These are phyloP conservation scores for Trichoderma sp. DNA, from an alignment of 2,329 filamentous ascomycete species.

Conservation along the genomic window DNA sequence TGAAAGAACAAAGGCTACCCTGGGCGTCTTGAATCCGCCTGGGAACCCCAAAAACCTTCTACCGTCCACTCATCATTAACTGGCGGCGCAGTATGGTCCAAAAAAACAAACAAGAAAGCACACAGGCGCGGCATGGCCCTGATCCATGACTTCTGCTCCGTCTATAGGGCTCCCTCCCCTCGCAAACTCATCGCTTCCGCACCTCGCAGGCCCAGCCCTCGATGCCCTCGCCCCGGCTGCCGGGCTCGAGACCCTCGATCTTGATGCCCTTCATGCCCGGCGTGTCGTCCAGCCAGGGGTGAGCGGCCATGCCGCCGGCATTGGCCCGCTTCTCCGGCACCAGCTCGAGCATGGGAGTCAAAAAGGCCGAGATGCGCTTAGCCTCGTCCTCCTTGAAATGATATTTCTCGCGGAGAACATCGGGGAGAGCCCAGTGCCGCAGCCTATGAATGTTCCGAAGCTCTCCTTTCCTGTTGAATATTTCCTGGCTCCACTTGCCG, in stretches of 20 bases:
- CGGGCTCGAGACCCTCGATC: conserved; percentile 73
- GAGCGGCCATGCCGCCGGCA: conserved; percentile 90
- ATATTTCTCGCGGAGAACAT: conserved; percentile 94
- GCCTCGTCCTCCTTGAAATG: conserved; percentile 85
- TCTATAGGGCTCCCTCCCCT: conserved; percentile 1
- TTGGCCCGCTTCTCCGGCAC: conserved; percentile 88
- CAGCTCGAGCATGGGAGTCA: conserved; percentile 89
- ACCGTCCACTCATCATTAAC: conserved; percentile 6
- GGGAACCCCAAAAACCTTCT: neutral
- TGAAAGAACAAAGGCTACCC: neutral
- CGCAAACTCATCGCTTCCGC: conserved; percentile 67
- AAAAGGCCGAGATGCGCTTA: conserved; percentile 76
- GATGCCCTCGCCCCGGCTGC: conserved; percentile 85
- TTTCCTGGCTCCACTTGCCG: conserved; percentile 97
- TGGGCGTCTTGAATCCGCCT: neutral
- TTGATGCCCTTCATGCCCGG: conserved; percentile 83
- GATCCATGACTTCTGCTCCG: conserved; percentile 13
- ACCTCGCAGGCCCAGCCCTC: conserved; percentile 91
- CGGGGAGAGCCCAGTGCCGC: conserved; percentile 91
- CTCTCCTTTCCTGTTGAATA: conserved; percentile 97
- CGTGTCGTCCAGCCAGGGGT: conserved; percentile 80
- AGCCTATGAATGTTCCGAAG: conserved; percentile 95
- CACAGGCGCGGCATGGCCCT: conserved; percentile 1
- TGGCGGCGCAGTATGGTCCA: conserved; percentile 7
- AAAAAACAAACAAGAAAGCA: neutral